Evolutionary conservation across 169 alveolate species (phyloP), one percentile per base, ranked within the genome.

Genomic region (Sarcocystis neurona): DNA sequence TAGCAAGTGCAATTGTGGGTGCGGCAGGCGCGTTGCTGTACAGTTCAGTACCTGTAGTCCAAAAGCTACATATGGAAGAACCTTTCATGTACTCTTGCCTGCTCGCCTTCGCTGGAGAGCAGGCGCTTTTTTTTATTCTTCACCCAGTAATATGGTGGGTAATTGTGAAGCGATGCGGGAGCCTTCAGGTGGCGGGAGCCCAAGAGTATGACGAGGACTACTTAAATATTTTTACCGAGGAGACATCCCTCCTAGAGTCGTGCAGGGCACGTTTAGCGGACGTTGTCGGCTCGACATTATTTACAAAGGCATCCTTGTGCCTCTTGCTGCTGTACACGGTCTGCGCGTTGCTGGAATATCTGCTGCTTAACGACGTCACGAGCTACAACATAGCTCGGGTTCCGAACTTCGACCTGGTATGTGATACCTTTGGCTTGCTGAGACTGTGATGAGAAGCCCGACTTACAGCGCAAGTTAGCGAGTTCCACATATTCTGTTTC

Each of bases 131-230:
- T 90, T 27, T 70, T 92, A 34, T 44, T 89, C 46, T 93, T 85
- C 75, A 84, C 84, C 63, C 75, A 53, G 5, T 72, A 12, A 79
- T 92, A 27, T 93, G 93, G 92, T 93, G 94, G 93, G 48, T 90
- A 4, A 53, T 92, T 23, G 56, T 88, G 44, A 72, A 95, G 37
- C 75, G 96, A 86, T 92, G 93, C 78, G 96, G 96, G 23, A 79
- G 43, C 15, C 39, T 84, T 43, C 78, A 87, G 50, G 85, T 85
- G 8, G 82, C 60, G 32, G 89, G 89, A 3, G 91, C 90, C 27
- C 70, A 41, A 23, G 90, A 43, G n/a, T 93, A 94, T 90, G 90
- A 90, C 72, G 94, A 92, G 78, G 96, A 93, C 47, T 34, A 34
- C 20, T 79, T 93, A 32, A 75, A 82, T 39, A 86, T 84, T n/a